These are phyloP conservation scores for Leccinum variicolor DNA, from an alignment of 768 basidiomycete genomes.

Conservation along the genomic window DNA sequence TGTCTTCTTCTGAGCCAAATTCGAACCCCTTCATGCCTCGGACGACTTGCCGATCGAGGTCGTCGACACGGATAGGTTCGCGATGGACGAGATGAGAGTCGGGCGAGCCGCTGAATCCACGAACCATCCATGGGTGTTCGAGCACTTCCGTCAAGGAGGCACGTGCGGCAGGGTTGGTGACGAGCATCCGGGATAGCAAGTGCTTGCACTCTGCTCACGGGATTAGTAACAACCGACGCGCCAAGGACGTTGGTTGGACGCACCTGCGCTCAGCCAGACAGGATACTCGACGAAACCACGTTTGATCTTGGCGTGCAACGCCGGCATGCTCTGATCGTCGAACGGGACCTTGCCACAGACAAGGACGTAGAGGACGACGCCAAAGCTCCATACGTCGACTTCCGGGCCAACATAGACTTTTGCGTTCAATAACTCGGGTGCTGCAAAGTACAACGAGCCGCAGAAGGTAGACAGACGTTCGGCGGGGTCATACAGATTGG, in stretches of 20 bases:
- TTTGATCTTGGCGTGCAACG: constrained; percentile 98
- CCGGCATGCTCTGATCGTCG: constrained; percentile 99
- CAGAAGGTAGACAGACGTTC: constrained; percentile 91
- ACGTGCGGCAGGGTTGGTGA: constrained; percentile 84
- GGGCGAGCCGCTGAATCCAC: constrained; percentile 78
- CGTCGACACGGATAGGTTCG: constrained; percentile 84
- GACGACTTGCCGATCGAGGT: constrained; percentile 84
- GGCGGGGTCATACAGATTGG: constrained; percentile 87
- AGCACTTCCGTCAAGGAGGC: constrained; percentile 85
- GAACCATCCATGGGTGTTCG: constrained; percentile 88
- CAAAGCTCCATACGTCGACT: constrained; percentile 99
- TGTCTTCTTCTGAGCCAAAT: constrained; percentile 86
- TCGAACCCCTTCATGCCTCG: constrained; percentile 95
- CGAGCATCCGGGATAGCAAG: constrained; percentile 90
- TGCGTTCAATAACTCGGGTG: constrained; percentile 95
- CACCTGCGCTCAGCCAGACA: constrained; percentile 91
- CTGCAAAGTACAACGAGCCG: constrained; percentile 97
- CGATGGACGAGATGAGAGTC: constrained; percentile 85
- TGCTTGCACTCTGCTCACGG: constrained; percentile 83
- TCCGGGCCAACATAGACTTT: constrained; percentile 97
- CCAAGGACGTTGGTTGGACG: constrained; percentile 25
- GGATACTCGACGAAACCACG: constrained; percentile 96
- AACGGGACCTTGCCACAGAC: constrained; percentile 99
- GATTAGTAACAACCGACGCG: constrained; percentile 8
- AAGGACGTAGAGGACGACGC: constrained; percentile 95